Conservation (phyloP, 2,329 filamentous ascomycete genomes). For the Parasarocladium wereldwijsianum region DNA sequence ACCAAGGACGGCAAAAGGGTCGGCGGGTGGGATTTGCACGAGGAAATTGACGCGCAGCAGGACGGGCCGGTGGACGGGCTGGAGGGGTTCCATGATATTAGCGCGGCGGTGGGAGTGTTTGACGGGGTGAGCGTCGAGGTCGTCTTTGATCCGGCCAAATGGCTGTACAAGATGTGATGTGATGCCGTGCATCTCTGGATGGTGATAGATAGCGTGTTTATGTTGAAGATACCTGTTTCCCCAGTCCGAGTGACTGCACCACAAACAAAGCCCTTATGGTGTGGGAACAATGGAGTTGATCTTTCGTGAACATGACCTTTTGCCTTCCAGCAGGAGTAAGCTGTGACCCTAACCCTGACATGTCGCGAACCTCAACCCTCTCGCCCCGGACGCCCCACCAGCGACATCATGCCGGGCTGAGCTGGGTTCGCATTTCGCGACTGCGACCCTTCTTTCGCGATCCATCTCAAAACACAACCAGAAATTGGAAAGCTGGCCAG, state of each 20-base stretch:
- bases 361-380: no score
- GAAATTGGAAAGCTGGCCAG: not conserved
- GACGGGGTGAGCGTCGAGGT: constrained; percentile 55
- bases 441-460: not conserved
- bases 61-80: constrained; percentile 51
- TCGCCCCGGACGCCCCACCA: not conserved
- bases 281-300: no score
- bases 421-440: not conserved
- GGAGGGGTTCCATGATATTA: constrained; percentile 57
- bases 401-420: not conserved
- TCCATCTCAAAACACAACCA: not conserved
- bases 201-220: no score
- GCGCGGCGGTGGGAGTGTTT: constrained; percentile 56
- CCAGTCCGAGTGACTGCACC: no score
- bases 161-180: constrained; percentile 41
- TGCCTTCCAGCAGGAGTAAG: no score
- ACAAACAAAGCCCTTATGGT: no score
- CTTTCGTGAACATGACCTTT: no score
- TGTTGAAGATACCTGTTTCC: no score
- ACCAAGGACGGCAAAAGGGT: constrained; percentile 47
- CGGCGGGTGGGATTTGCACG: constrained; percentile 58
- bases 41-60: constrained; percentile 51
- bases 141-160: constrained; percentile 42
- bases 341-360: no score
- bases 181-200: no score